phyloP scores from a whole-genome alignment of 164 flowering plant species.

The Tetracentron sinense region DNA sequence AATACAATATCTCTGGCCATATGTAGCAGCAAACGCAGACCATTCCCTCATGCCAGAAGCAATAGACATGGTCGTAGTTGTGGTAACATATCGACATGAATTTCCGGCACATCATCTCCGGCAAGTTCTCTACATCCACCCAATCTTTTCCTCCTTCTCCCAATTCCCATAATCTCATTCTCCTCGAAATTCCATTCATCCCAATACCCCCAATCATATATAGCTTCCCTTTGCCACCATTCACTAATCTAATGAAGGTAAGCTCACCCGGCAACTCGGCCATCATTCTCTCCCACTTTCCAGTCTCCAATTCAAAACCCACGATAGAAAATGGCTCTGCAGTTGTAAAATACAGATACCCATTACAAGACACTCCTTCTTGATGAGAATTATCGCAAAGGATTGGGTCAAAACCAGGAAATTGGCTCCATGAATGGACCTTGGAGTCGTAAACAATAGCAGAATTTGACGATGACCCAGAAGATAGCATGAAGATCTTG shows the following conservation, averaged over 20 bases:
- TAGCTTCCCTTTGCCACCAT: constrained; percentile 31
- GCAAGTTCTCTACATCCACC: constrained; percentile 45
- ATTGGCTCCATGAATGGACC: constrained; percentile 35
- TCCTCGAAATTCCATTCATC: constrained; percentile 13
- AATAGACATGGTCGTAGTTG: constrained; percentile 68
- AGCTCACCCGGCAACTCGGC: constrained; percentile 39
- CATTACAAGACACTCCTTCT: constrained; percentile 39
- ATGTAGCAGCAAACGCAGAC: constrained; percentile 69
- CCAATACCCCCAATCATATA: constrained; percentile 60
- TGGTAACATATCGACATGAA: constrained; percentile 68
- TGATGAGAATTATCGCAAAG: constrained; percentile 29
- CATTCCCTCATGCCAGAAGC: constrained; percentile 64
- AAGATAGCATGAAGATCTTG: constrained; percentile 18
- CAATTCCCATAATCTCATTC: constrained; percentile 7
- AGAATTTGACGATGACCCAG: constrained; percentile 13
- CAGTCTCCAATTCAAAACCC: constrained; percentile 41
- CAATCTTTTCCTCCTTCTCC: constrained; percentile 25
- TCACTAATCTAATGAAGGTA: constrained; percentile 46
- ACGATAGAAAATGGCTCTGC: constrained; percentile 48
- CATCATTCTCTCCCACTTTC: constrained; percentile 34
- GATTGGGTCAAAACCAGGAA: constrained; percentile 22
- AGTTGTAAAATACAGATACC: constrained; percentile 45
- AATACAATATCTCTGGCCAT: constrained; percentile 82
- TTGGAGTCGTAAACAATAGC: constrained; percentile 50
- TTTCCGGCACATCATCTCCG: constrained; percentile 63